These are phyloP conservation scores for Tricholoma saponaceum DNA, from an alignment of 768 basidiomycete species.

Conservation along the genomic window DNA sequence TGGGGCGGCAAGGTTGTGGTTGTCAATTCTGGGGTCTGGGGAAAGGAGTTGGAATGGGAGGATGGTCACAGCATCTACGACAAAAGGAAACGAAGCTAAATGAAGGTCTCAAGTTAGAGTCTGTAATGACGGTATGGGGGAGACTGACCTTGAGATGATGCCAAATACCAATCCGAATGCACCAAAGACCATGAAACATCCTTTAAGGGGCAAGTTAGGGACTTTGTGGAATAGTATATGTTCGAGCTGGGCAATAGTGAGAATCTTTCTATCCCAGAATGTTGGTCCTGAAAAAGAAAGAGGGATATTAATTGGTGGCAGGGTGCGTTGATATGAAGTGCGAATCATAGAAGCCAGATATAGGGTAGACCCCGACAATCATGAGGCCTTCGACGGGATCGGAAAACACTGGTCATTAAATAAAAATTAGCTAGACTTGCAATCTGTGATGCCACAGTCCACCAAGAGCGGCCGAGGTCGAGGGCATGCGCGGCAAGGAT, in stretches of 20 bases:
- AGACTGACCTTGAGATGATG: constrained; percentile 61
- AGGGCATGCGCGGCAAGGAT: constrained; percentile 81
- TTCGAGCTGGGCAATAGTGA: constrained; percentile 55
- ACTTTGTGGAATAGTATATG: constrained; percentile 45
- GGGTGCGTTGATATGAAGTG: constrained; percentile 1
- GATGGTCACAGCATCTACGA: no score
- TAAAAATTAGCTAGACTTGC: constrained; percentile 77
- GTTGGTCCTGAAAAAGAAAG: constrained; percentile 48
- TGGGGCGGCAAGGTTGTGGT: no score
- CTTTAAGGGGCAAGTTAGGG: constrained; percentile 76
- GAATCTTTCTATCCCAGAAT: constrained; percentile 75
- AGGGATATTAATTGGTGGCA: background rate
- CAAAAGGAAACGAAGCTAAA: no score
- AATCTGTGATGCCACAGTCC: constrained; percentile 87
- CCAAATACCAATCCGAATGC: constrained; percentile 72
- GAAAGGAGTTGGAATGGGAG: no score
- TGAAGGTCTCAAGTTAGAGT: background rate
- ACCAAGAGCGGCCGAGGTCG: constrained; percentile 93
- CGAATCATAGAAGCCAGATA: constrained; percentile 75
- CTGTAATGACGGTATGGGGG: background rate
- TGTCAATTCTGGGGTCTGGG: no score
- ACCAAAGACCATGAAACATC: constrained; percentile 82
- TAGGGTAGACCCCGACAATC: constrained; percentile 68
- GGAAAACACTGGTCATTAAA: constrained; percentile 78
- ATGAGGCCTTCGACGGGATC: constrained; percentile 95